Percentiles rank a stretch among this genome's conserved stretches.
phyloP scores from a whole-genome alignment of 139 green algal species.

The Chlorella sp. region DNA sequence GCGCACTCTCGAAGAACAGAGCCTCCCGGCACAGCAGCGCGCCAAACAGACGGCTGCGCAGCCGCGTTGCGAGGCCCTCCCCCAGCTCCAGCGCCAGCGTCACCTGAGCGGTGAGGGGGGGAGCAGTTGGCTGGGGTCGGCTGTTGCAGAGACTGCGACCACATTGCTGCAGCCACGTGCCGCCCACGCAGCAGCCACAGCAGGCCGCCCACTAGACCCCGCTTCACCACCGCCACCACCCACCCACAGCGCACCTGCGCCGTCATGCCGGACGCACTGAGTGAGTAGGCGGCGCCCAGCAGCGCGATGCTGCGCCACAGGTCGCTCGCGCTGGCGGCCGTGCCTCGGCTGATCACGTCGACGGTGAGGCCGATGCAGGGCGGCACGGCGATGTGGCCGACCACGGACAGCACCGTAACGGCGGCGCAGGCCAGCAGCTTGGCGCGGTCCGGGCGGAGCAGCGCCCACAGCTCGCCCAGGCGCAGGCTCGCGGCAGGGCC shows the following conservation, averaged over 20 bases:
- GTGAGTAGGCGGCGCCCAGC: slow-evolving; percentile 31
- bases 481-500: background rate
- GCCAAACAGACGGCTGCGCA: slow-evolving; percentile 34
- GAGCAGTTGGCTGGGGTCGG: too few species aligned
- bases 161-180: background rate
- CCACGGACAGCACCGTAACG: slow-evolving; percentile 19
- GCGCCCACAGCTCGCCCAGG: slow-evolving; percentile 18
- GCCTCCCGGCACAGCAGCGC: slow-evolving; percentile 21
- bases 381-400: slow-evolving; percentile 17
- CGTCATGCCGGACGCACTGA: slow-evolving; percentile 19
- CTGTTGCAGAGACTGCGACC: too few species aligned
- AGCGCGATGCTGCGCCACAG: slow-evolving; percentile 22
- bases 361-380: slow-evolving; percentile 29
- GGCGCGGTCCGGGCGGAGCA: slow-evolving; percentile 20
- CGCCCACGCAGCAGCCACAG: background rate
- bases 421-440: slow-evolving; percentile 6
- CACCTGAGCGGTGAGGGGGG: slow-evolving; percentile 4
- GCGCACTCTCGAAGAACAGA: slow-evolving; percentile 21
- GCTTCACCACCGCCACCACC: background rate
- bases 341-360: slow-evolving; percentile 31
- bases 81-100: slow-evolving; percentile 15
- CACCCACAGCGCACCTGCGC: slow-evolving; percentile 13
- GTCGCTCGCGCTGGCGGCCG: background rate
- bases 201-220: background rate
- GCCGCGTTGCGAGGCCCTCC: slow-evolving; percentile 28